Conservation (phyloP, 176 grass and related monocot species). For the Areca catechu region DNA sequence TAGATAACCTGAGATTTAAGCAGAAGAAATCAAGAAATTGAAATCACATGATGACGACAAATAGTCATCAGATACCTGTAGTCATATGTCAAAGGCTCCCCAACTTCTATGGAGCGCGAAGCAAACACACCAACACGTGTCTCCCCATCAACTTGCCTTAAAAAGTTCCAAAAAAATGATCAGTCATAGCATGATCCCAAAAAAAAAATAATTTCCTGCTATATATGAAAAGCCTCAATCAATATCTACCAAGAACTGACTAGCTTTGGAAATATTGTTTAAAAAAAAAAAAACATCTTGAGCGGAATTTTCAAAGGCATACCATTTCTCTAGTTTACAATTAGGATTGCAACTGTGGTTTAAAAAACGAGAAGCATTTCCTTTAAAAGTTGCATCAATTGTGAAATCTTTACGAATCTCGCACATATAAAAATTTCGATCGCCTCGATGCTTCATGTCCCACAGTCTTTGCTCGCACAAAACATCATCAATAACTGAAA, state of each 20-base stretch:
- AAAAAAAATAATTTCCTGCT: no score
- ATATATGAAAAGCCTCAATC: no score
- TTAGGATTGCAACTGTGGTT: conserved; percentile 96
- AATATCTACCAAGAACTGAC: no score
- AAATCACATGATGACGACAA: no score
- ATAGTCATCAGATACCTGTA: conserved; percentile 45
- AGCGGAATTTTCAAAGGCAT: conserved; percentile 1
- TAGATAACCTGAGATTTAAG: no score
- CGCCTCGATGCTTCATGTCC: conserved; percentile 71
- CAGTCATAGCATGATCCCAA: conserved; percentile 6
- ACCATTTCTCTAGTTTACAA: conserved; percentile 98
- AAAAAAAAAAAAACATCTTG: no score
- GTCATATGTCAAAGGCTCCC: conserved; percentile 72
- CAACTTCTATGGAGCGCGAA: conserved; percentile 44
- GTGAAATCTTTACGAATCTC: conserved; percentile 95
- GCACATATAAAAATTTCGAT: conserved; percentile 96
- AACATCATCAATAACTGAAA: conserved; percentile 86
- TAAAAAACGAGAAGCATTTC: conserved; percentile 85
- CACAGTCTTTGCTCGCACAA: conserved; percentile 86
- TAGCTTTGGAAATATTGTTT: no score
- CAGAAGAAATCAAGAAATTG: no score
- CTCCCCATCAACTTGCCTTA: conserved; percentile 80
- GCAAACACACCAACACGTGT: conserved; percentile 74
- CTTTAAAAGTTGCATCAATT: conserved; percentile 98
- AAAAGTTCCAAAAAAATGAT: conserved; percentile 17